Evolutionary conservation across 345 rosid species (phyloP).

Genomic region (Heritiera fomes): DNA sequence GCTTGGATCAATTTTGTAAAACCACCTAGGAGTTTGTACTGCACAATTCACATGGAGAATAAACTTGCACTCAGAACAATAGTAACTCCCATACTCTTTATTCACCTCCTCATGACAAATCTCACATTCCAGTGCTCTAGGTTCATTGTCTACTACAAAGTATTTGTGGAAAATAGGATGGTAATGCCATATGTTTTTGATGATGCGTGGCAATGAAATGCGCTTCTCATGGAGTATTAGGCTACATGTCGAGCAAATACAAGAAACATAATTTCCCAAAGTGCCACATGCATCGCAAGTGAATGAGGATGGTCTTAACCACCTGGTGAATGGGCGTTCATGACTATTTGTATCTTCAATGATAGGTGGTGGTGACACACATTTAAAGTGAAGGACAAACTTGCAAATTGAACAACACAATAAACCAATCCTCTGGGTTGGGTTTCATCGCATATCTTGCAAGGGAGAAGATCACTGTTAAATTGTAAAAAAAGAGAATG

Average conservation of each 20-base stretch:
- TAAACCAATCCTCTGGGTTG: neutral
- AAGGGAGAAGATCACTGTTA: neutral
- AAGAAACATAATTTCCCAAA: neutral
- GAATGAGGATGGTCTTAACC: neutral
- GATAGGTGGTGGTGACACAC: neutral
- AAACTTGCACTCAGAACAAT: conserved; percentile 20
- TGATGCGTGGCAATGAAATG: neutral
- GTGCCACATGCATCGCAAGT: neutral
- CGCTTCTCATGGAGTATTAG: neutral
- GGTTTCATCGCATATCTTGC: neutral
- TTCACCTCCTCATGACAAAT: neutral
- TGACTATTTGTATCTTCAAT: neutral
- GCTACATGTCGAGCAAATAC: neutral
- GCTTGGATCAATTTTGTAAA: conserved; percentile 7
- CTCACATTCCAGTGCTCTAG: neutral
- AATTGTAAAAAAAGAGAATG: neutral
- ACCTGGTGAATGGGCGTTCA: neutral
- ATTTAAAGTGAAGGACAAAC: neutral
- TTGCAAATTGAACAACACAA: neutral
- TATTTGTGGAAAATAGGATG: neutral
- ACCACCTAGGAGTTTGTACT: neutral
- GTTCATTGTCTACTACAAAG: neutral
- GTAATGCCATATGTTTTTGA: neutral
- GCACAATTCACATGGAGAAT: conserved; percentile 29
- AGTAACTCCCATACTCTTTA: neutral